phyloP scores from a whole-genome alignment of 768 basidiomycete species.

The Podaxis sp. region DNA sequence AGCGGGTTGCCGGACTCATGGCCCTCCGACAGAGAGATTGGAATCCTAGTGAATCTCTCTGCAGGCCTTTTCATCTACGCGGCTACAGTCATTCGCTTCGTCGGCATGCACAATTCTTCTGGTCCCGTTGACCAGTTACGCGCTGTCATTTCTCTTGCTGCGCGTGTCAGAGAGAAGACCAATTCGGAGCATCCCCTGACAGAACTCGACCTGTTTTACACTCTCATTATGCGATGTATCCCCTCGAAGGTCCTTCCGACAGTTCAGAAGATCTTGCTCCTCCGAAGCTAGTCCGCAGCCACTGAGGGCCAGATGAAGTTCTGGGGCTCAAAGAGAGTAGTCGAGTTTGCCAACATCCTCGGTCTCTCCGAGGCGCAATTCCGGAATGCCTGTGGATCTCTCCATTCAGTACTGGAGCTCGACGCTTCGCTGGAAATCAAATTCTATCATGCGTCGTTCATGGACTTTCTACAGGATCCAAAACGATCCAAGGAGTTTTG shows the following conservation, averaged over 20 bases:
- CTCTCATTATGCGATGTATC: neutral
- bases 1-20: too few relatives aligned
- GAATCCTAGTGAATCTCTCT: too few relatives aligned
- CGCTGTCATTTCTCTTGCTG: too few relatives aligned
- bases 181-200: too few relatives aligned
- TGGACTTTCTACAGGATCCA: slow-evolving; percentile 4
- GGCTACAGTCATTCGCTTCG: too few relatives aligned
- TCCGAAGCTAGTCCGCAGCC: neutral
- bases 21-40: too few relatives aligned
- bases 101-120: too few relatives aligned
- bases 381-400: neutral
- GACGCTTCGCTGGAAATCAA: neutral
- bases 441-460: slow-evolving; percentile 5
- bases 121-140: too few relatives aligned
- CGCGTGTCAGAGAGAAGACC: too few relatives aligned
- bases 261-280: neutral
- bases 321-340: neutral
- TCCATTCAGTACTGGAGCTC: neutral
- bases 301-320: neutral
- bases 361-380: neutral
- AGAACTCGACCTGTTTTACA: too few relatives aligned
- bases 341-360: neutral
- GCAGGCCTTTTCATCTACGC: too few relatives aligned
- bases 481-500: neutral
- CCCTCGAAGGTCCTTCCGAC: neutral